These are phyloP conservation scores for Mortierella sp. DNA, from an alignment of 371 early-diverging fungal genomes.

Conservation along the genomic window DNA sequence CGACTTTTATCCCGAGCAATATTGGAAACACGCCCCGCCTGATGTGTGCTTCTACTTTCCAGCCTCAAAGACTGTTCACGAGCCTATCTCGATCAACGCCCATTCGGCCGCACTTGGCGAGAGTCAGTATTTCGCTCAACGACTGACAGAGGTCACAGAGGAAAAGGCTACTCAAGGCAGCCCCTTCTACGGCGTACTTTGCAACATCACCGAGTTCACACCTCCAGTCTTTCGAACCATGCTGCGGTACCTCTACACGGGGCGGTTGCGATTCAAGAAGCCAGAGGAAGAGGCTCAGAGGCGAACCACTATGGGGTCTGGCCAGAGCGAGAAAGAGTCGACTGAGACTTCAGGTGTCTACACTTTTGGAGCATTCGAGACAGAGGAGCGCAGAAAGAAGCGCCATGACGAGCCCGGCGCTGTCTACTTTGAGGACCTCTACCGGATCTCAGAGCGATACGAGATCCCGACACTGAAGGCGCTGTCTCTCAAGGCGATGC, in stretches of 20 bases:
- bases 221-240: conserved; percentile 37
- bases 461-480: conserved; percentile 20
- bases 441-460: conserved; percentile 32
- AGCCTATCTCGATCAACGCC: conserved; percentile 19
- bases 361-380: neutral
- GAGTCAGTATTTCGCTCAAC: conserved; percentile 32
- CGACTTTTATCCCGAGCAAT: conserved; percentile 20
- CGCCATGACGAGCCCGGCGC: neutral
- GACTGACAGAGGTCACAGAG: conserved; percentile 13
- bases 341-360: neutral
- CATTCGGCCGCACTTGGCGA: conserved; percentile 22
- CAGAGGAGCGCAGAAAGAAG: neutral
- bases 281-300: neutral
- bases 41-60: conserved; percentile 43
- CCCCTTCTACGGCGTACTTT: conserved; percentile 14
- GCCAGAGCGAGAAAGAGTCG: neutral
- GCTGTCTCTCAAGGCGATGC: conserved; percentile 33
- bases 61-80: neutral
- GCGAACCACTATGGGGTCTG: neutral
- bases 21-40: neutral
- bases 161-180: neutral
- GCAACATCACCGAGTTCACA: conserved; percentile 32
- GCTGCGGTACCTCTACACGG: conserved; percentile 38
- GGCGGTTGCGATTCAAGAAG: conserved; percentile 10
- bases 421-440: conserved; percentile 38